phyloP scores from a whole-genome alignment of 2,329 filamentous ascomycete genomes.

The Ophiostoma fasciatum region DNA sequence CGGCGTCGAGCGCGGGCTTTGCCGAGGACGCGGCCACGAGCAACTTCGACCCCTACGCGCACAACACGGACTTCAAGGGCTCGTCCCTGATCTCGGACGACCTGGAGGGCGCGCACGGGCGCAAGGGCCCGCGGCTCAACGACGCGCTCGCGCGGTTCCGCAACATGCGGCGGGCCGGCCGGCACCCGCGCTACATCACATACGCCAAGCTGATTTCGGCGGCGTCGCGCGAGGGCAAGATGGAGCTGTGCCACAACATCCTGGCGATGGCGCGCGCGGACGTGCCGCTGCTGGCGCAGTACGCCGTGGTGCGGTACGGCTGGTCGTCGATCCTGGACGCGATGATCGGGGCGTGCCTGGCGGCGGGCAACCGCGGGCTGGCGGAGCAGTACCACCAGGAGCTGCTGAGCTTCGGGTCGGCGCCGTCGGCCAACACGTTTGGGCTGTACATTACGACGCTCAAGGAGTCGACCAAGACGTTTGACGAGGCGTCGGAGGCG shows the following conservation, averaged over 20 bases:
- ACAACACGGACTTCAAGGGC: constrained; percentile 83
- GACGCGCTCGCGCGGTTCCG: constrained; percentile 74
- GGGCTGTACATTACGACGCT: constrained; percentile 98
- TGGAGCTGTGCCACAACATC: constrained; percentile 72
- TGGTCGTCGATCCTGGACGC: constrained; percentile 95
- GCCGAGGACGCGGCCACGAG: constrained; percentile 48
- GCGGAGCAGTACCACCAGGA: constrained; percentile 86
- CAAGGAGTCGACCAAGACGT: constrained; percentile 93
- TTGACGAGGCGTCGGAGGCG: constrained; percentile 92
- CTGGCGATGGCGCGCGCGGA: constrained; percentile 76
- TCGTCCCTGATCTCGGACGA: constrained; percentile 83
- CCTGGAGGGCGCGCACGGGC: constrained; percentile 65
- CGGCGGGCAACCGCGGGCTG: constrained; percentile 61
- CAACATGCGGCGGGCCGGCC: constrained; percentile 83
- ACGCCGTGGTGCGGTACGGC: constrained; percentile 77
- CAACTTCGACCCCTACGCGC: constrained; percentile 71
- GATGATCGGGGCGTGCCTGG: constrained; percentile 87
- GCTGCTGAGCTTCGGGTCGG: constrained; percentile 74
- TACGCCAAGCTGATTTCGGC: constrained; percentile 91
- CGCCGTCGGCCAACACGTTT: constrained; percentile 93
- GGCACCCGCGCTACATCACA: constrained; percentile 88
- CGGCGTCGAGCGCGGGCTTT: constrained; percentile 44
- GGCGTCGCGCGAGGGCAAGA: constrained; percentile 71
- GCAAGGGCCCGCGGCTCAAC: constrained; percentile 57
- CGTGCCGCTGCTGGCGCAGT: constrained; percentile 71